Conservation (phyloP, 192 early-diverging fungal genomes). For the Coemansia sp. region DNA sequence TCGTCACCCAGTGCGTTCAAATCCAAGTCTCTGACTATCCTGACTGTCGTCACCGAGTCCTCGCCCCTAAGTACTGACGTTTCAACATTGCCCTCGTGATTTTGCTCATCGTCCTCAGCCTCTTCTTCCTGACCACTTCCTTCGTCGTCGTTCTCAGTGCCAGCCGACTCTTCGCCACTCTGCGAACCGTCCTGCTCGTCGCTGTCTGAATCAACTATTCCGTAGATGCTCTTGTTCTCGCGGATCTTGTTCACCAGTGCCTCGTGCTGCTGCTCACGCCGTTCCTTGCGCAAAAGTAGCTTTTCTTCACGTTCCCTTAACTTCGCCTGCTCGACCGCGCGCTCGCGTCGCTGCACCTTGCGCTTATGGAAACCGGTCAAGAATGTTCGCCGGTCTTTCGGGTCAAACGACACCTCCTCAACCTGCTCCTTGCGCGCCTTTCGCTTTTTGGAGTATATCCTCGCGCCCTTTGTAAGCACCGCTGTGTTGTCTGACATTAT, state of each 20-base stretch:
- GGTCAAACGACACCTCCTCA: constrained; percentile 63
- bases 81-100: constrained; percentile 29
- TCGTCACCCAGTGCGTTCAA: constrained; percentile 25
- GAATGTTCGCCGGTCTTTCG: constrained; percentile 62
- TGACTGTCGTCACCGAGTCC: constrained; percentile 65
- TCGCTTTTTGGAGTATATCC: constrained; percentile 69
- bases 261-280: constrained; percentile 57
- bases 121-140: constrained; percentile 15
- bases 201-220: constrained; percentile 27
- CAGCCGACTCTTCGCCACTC: neutral
- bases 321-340: constrained; percentile 51
- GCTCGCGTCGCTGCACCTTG: constrained; percentile 65
- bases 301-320: constrained; percentile 57
- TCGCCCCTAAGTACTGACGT: constrained; percentile 54
- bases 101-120: constrained; percentile 26
- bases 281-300: constrained; percentile 50
- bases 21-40: constrained; percentile 67
- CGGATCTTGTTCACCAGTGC: constrained; percentile 54
- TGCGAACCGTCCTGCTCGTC: constrained; percentile 28
- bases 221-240: constrained; percentile 35
- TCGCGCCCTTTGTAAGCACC: constrained; percentile 58
- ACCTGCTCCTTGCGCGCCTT: constrained; percentile 60
- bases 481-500: constrained; percentile 55
- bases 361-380: constrained; percentile 79
- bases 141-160: constrained; percentile 9